Evolutionary conservation across 2,329 filamentous ascomycete genomes (phyloP), one percentile per base, ranked within the genome.

Genomic region (Aspergillus sp.): DNA sequence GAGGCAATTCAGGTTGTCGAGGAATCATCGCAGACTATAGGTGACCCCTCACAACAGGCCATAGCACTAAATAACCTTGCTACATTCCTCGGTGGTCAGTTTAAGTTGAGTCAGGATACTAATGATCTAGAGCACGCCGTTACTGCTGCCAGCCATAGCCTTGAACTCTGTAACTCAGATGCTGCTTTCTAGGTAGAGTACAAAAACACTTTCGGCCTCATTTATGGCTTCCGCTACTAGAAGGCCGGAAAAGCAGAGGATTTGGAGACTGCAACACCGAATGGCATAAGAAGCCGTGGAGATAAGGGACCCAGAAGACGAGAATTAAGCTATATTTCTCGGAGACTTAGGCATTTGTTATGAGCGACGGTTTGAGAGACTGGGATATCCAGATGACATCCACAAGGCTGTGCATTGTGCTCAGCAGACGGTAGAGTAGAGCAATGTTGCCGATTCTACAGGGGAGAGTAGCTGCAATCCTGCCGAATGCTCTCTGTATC

Each of bases 241-340:
- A 52, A 44, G 1, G 5, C 19, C 21, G 49, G 49, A 31, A 52
- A 43, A 33, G 15, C 43, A 19, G 49, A 52, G 39, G 49, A 43
- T 52, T 52, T 43, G 37, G 39, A 31, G 39, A 47, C 45, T 47
- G 37, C 49, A 52, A 52, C 39, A 6, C 49, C 49, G 35, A 21
- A 47, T 47, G 27, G 45, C 45, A 8, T n/a, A 33, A 33, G 4
- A 43, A 21, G 39, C 49, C 14, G 49, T 41, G 19, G 49, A 43
- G 19, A 52, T 43, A 17, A 52, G 27, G n/a, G 25, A 15, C 27
- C 15, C 17, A 14, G 25, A 47, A 25, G 45, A 47, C 25, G 31
- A 33, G 12, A 47, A 33, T 25, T n/a, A 35, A 17, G 45, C 25
- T 19, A 35, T 47, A n/a, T 47, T 47, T 27, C 4, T 33, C 7